Base-by-base conservation (phyloP, 139 green algal species). In the Edaphochlamys debaryana region DNA sequence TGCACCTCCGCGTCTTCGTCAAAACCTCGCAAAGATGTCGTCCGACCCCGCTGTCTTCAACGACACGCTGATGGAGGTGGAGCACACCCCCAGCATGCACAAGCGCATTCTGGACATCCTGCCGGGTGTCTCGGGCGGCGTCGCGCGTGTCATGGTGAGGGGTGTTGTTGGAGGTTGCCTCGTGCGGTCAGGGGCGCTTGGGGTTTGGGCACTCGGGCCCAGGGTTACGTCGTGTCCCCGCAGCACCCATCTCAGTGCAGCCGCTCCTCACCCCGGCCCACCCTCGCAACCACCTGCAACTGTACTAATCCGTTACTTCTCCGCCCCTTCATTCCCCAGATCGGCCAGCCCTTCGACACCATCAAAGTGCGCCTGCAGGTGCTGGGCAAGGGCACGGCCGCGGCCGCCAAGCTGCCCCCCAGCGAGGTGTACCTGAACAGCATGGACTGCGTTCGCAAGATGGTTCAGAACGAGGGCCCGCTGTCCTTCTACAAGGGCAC, bases 361-460 rank as follows among this genome's bases (percentile, higher is more conserved):
- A 82, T 87, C 40, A 87, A 87, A 50, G 80, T 73, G 22, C 82
- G 82, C 50, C 72, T 87, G 48, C 82, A 87, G 36, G 82, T 87
- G 66, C 78, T 89, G 79, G 85, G 85, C 54, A 62, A 82, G 58
- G 85, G 85, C 73, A 89, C 85, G 4, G 84, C 84, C 9, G 71
- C 79, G 30, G 85, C 85, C 25, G 72, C 72, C 32, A 84, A 79
- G 38, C 79, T 89, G 79, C 85, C 85, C 0, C 68, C 85, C 34
- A 67, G 68, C 29, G 79, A 86, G 63, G 85, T 89, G 4, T 89
- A 89, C 79, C 82, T 30, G 30, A 76, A 72, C 37, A 68, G 50
- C 22, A 80, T 79, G 42, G 85, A 89, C 85, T 89, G 85, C 63
- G 63, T 89, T 41, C 67, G 66, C n/a, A 89, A 89, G 73, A 89